A percentile compares a stretch with the other conserved stretches of the same genome.
Conservation (phyloP, 345 rosid species). For the Dovyalis caffra region DNA sequence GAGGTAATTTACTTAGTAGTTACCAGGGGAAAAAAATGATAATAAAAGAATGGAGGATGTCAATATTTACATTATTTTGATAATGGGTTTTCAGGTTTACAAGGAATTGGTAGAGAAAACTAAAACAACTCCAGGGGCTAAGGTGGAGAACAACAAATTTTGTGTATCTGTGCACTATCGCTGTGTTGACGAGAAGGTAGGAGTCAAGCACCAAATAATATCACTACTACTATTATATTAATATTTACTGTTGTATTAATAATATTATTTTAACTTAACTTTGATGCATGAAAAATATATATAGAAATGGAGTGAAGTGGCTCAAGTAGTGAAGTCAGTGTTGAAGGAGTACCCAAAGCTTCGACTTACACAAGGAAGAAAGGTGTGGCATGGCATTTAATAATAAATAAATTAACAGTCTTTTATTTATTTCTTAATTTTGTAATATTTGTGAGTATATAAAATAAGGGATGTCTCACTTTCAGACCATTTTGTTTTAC, state of each 20-base stretch:
- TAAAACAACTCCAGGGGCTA: slow-evolving; percentile 36
- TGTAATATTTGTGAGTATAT: background rate
- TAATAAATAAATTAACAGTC: background rate
- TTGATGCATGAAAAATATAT: slow-evolving; percentile 2
- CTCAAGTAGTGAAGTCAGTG: slow-evolving; percentile 42
- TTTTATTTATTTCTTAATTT: background rate
- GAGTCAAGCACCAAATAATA: background rate
- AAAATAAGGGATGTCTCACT: background rate
- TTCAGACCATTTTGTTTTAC: background rate
- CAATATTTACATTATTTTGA: background rate
- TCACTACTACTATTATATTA: background rate
- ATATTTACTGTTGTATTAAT: too few species aligned
- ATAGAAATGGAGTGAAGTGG: slow-evolving; percentile 81
- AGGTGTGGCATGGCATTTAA: slow-evolving; percentile 24
- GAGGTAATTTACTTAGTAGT: slow-evolving; percentile 36
- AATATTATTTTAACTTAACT: background rate
- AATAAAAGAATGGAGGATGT: too few species aligned
- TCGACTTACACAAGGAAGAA: slow-evolving; percentile 39
- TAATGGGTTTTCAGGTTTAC: background rate
- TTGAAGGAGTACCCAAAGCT: slow-evolving; percentile 37
- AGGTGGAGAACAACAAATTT: slow-evolving; percentile 47
- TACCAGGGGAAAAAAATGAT: too few species aligned
- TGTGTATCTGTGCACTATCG: slow-evolving; percentile 58
- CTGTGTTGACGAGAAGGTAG: slow-evolving; percentile 42
- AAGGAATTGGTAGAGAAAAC: slow-evolving; percentile 29